Conservation (phyloP, 768 basidiomycete genomes). For the Pleurotus platypus region DNA sequence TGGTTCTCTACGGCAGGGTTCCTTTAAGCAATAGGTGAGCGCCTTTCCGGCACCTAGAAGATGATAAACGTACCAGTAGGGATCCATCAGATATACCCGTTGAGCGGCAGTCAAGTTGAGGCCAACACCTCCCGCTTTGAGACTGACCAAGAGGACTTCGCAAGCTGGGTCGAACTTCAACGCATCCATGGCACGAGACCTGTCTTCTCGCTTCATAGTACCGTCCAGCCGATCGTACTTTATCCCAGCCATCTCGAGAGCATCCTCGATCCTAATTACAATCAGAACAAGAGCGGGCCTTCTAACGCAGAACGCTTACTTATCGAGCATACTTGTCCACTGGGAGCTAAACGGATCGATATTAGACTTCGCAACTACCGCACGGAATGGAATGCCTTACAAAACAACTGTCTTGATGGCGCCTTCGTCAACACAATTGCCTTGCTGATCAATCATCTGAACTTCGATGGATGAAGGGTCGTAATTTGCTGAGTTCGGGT, state of each 20-base stretch:
- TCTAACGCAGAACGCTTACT: slow-evolving; percentile 39
- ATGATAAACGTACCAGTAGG: slow-evolving; percentile 69
- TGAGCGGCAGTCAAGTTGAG: slow-evolving; percentile 93
- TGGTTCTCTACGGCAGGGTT: slow-evolving; percentile 98
- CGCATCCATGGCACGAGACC: slow-evolving; percentile 87
- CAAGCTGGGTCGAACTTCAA: slow-evolving; percentile 86
- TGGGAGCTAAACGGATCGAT: slow-evolving; percentile 59
- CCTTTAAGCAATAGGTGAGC: slow-evolving; percentile 37
- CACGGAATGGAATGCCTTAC: slow-evolving; percentile 45
- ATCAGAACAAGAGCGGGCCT: slow-evolving; percentile 11
- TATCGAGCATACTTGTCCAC: slow-evolving; percentile 93
- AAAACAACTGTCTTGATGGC: slow-evolving; percentile 92
- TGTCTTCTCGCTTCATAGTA: slow-evolving; percentile 96
- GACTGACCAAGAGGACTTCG: slow-evolving; percentile 92
- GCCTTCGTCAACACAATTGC: slow-evolving; percentile 66
- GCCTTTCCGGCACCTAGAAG: too few relatives aligned
- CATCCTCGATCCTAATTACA: slow-evolving; percentile 74
- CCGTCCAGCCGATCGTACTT: slow-evolving; percentile 92
- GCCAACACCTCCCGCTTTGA: slow-evolving; percentile 97
- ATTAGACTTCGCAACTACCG: slow-evolving; percentile 12
- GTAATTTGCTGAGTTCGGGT: slow-evolving; percentile 87
- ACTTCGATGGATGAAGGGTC: slow-evolving; percentile 71
- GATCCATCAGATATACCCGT: slow-evolving; percentile 94
- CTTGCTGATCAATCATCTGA: slow-evolving; percentile 73
- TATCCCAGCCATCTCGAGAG: slow-evolving; percentile 77